These are phyloP conservation scores for Aristolochia contorta DNA, from an alignment of 164 flowering plant genomes.

Conservation along the genomic window DNA sequence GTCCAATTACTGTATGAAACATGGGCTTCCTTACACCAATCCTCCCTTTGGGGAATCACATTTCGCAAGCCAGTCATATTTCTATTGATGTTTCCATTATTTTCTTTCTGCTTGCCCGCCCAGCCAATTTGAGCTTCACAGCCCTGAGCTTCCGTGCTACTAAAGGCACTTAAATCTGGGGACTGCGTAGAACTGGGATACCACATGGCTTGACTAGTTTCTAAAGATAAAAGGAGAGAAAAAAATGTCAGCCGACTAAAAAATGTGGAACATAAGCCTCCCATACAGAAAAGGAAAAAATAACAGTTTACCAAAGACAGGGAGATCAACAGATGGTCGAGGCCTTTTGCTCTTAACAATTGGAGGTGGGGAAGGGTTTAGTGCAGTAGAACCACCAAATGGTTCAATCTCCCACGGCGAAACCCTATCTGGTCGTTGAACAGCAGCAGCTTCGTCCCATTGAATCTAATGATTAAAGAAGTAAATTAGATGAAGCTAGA, in stretches of 20 bases:
- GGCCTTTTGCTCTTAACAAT: constrained; percentile 49
- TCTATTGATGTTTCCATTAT: constrained; percentile 6
- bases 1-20: constrained; percentile 3
- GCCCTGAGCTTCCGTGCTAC: constrained; percentile 30
- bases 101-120: constrained; percentile 32
- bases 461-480: constrained; percentile 41
- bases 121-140: constrained; percentile 26
- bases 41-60: constrained; percentile 18
- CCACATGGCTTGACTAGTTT: constrained; percentile 36
- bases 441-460: constrained; percentile 85
- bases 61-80: constrained; percentile 15
- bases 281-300: background rate
- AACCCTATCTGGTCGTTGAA: constrained; percentile 71
- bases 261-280: background rate
- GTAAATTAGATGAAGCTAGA: background rate
- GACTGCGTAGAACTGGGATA: constrained; percentile 32
- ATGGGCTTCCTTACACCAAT: constrained; percentile 7
- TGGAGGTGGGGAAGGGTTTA: constrained; percentile 9
- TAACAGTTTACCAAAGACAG: constrained; percentile 28
- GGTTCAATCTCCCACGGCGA: constrained; percentile 96
- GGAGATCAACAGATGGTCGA: constrained; percentile 37
- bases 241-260: background rate
- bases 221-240: constrained; percentile 18
- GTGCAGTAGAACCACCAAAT: constrained; percentile 36
- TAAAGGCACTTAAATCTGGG: constrained; percentile 23